Percentiles rank a stretch among this genome's conserved stretches.
phyloP scores from a whole-genome alignment of 495 filamentous ascomycete species.

The Thermothielavioides terrestris region DNA sequence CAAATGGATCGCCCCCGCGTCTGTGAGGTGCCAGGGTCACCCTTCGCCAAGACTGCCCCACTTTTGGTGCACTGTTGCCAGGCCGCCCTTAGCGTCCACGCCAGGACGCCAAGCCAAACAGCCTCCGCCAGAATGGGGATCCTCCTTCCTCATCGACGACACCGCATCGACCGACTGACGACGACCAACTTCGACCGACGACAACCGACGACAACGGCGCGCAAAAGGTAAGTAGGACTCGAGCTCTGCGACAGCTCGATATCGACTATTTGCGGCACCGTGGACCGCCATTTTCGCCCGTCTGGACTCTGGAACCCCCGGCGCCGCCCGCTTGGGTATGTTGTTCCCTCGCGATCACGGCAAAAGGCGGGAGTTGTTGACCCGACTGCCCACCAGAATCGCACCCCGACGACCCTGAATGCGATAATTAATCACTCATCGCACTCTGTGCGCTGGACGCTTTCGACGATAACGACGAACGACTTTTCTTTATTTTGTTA shows the following conservation, averaged over 20 bases:
- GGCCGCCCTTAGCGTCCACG: slow-evolving; percentile 9
- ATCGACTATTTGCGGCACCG: not conserved
- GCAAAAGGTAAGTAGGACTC: slow-evolving; percentile 9
- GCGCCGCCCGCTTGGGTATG: slow-evolving; percentile 1
- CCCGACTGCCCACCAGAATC: slow-evolving; percentile 6
- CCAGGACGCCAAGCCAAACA: slow-evolving; percentile 13
- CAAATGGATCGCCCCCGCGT: too few relatives aligned
- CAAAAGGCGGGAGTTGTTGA: slow-evolving; percentile 2
- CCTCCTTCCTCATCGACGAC: slow-evolving; percentile 10
- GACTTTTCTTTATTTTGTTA: slow-evolving; percentile 11
- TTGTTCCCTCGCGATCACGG: slow-evolving; percentile 4
- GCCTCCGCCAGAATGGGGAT: slow-evolving; percentile 9
- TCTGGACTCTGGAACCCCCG: not conserved
- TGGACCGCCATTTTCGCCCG: not conserved
- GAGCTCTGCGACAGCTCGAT: slow-evolving; percentile 2
- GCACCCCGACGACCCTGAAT: slow-evolving; percentile 10
- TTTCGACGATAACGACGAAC: slow-evolving; percentile 10
- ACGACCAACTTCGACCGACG: too few relatives aligned
- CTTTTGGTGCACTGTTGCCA: slow-evolving; percentile 15
- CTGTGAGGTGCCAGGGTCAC: not conserved
- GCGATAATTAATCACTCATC: slow-evolving; percentile 1
- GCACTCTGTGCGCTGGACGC: not conserved
- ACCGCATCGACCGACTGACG: slow-evolving; percentile 3
- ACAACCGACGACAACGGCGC: slow-evolving; percentile 9
- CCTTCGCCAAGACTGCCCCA: slow-evolving; percentile 4